Evolutionary conservation across 2,329 filamentous ascomycete species (phyloP), one percentile per base, ranked within the genome.

Genomic region (Trichoderma koningii): DNA sequence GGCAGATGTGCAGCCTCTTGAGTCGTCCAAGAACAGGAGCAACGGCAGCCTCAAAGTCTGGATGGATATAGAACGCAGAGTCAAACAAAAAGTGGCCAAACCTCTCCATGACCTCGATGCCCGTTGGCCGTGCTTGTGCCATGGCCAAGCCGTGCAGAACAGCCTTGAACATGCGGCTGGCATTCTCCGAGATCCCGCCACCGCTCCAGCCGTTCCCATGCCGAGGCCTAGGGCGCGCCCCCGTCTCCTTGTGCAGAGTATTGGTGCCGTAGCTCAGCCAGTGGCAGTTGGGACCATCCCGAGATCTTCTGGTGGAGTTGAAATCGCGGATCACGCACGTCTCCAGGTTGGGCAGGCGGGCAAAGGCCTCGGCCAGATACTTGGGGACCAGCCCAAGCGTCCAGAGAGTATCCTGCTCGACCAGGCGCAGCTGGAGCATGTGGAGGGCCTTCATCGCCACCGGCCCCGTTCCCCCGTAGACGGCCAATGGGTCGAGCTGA

Each of bases 311-410:
- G 0, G 5, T 23, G 0, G 83, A 83, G 70, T 82, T 77, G 73
- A 84, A 88, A 70, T 89, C 85, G 19, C 87, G 82, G 26, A 90
- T 76, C 26, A 85, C 83, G 15, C 90, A 73, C 0, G 80, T 83
- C 34, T 83, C 75, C 5, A 89, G 80, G 62, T 85, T 84, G 0
- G 73, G 71, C 4, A 90, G 77, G 41, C 83, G 81, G 10, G 73
- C 70, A 60, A 90, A 83, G 2, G 86, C 87, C 38, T 84, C 79
- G 0, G 78, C 75, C 17, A 90, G 80, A 79, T 89, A 80, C 7
- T 82, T 78, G 1, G 79, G 73, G 26, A 84, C 83, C 1, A 76
- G 71, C 0, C 86, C 85, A 0, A 79, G 81, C 17, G 70, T 69
- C 38, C 78, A 65, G 34, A 84, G 68, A 5, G 70, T 70, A 6